Evolutionary conservation across 768 basidiomycete species (phyloP), one percentile per base, ranked within the genome.

Genomic region (Naganishia friedmannii): DNA sequence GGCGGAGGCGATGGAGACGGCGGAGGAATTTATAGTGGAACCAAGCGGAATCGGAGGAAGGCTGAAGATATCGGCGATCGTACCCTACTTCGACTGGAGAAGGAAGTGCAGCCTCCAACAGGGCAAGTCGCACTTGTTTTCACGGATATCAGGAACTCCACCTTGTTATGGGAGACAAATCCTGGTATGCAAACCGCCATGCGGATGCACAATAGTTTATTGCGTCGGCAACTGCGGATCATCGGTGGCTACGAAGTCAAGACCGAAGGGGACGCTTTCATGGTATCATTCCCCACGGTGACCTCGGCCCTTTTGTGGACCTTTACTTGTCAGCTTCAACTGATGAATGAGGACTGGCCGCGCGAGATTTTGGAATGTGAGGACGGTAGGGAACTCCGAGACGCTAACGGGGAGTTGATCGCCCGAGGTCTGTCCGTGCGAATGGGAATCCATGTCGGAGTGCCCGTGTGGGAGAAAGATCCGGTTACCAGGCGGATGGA

Each of bases 231-330:
- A 71, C 83, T 97, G 37, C 87, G 95, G 32, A 84, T 90, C 51
- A 94, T 93, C 75, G 93, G 93, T 32, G 96, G 96, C 0, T 99
- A 98, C 80, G 93, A 97, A 82, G 95, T 98, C 77, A 99, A 99
- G 83, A 99, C 96, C 13, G 96, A 99, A 88, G 96, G 96, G 32
- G 96, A 98, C 77, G 88, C 95, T 0, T 99, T 99, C 84, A 94
- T 99, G 91, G 93, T 93, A 66, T 92, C 95, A 26, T 99, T 99
- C 86, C 90, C 92, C 2, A 91, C 88, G 1, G 86, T 92, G 15
- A 84, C 92, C 1, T 86, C 90, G 0, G 96, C 92, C 0, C 82
- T 97, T 21, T 88, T 92, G 85, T 99, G 92, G 90, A 89, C 89
- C 74, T 84, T 96, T 76, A 88, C 86, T 34, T 90, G 93, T 21